phyloP scores from a whole-genome alignment of 108 stramenopile species.

The Aureococcus anophagefferens region DNA sequence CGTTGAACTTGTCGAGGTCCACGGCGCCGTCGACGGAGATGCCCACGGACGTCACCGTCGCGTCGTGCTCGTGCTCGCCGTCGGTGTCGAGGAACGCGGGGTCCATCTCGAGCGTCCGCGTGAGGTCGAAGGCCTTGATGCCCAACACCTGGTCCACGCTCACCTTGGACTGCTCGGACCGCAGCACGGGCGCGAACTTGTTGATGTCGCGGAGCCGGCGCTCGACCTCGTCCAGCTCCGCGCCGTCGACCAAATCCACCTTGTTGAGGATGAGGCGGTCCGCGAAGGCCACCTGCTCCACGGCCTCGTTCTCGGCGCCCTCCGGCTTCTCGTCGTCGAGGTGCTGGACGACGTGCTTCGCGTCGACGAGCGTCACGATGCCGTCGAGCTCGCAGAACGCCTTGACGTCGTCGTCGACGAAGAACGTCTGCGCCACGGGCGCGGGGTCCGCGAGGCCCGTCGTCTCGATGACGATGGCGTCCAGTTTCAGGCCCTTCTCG shows the following conservation, averaged over 20 bases:
- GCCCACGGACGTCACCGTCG: background rate
- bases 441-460: slow-evolving; percentile 62
- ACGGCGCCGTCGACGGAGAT: background rate
- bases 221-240: slow-evolving; percentile 41
- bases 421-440: slow-evolving; percentile 74
- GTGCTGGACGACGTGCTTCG: slow-evolving; percentile 70
- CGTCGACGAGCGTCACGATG: slow-evolving; percentile 87
- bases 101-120: slow-evolving; percentile 25
- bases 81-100: slow-evolving; percentile 15
- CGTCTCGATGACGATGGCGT: slow-evolving; percentile 58
- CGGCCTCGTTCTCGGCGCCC: slow-evolving; percentile 77
- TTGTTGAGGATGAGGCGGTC: slow-evolving; percentile 64
- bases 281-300: slow-evolving; percentile 66
- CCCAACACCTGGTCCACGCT: slow-evolving; percentile 2
- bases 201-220: slow-evolving; percentile 42
- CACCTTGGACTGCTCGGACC: slow-evolving; percentile 15
- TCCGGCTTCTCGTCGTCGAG: slow-evolving; percentile 67
- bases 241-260: slow-evolving; percentile 49
- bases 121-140: slow-evolving; percentile 28
- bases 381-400: slow-evolving; percentile 63
- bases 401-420: slow-evolving; percentile 72
- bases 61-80: background rate
- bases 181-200: slow-evolving; percentile 44
- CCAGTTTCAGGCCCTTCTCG: slow-evolving; percentile 17
- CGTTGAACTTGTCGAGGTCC: slow-evolving; percentile 6